These are phyloP conservation scores for Stereum hirsutum DNA, from an alignment of 1,284 basidiomycete genomes.

Conservation along the genomic window DNA sequence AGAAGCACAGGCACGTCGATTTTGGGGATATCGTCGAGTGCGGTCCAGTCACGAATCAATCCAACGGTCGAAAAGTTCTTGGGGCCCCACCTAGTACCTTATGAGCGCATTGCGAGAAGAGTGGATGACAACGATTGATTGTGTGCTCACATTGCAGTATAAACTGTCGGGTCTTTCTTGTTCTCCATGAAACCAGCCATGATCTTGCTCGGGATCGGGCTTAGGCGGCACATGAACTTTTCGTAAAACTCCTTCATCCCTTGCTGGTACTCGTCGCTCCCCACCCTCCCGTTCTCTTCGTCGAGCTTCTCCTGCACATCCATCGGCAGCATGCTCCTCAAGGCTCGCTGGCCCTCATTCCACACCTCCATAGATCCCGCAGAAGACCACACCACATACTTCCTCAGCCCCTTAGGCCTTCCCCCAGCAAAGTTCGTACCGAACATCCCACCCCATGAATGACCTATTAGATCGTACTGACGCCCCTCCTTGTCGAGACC, in stretches of 20 bases:
- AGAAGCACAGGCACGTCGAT: slow-evolving; percentile 21
- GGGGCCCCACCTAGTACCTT: slow-evolving; percentile 28
- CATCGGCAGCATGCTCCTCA: slow-evolving; percentile 26
- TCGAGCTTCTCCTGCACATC: slow-evolving; percentile 36
- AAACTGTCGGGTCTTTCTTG: slow-evolving; percentile 15
- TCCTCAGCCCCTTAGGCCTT: slow-evolving; percentile 28
- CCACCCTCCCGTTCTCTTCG: slow-evolving; percentile 36
- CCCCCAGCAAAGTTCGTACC: slow-evolving; percentile 21
- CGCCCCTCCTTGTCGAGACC: slow-evolving; percentile 21
- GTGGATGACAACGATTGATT: slow-evolving; percentile 5
- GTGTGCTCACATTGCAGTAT: slow-evolving; percentile 12
- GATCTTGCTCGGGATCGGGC: slow-evolving; percentile 32
- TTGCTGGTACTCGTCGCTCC: slow-evolving; percentile 33
- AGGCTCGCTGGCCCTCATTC: slow-evolving; percentile 1
- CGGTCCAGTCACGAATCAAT: slow-evolving; percentile 18
- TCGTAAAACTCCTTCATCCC: slow-evolving; percentile 35
- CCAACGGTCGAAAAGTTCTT: slow-evolving; percentile 27
- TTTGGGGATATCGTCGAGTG: slow-evolving; percentile 16
- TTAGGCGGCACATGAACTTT: slow-evolving; percentile 32
- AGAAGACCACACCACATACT: slow-evolving; percentile 27
- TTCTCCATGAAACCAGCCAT: slow-evolving; percentile 14
- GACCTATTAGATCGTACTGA: slow-evolving; percentile 33
- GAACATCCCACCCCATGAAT: slow-evolving; percentile 48
- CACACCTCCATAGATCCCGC: slow-evolving; percentile 19
- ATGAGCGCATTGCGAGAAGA: not conserved